Conservation (phyloP, 169 alveolate genomes). For the Cytauxzoon felis region DNA sequence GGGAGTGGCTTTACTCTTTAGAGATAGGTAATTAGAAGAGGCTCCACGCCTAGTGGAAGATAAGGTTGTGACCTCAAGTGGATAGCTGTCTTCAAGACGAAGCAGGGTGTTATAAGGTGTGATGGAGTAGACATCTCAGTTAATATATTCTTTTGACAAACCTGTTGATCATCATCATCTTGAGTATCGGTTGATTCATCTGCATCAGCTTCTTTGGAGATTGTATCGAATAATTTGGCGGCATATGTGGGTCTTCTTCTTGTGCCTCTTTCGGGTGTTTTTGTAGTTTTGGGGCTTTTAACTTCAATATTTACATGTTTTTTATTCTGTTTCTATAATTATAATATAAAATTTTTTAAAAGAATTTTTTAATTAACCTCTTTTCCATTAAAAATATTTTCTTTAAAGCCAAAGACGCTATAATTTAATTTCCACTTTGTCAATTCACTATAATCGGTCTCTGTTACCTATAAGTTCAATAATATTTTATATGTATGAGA, state of each 20-base stretch:
- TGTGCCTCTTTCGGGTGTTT: conserved; percentile 13
- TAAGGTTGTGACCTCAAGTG: too few species aligned
- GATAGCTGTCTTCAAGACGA: too few species aligned
- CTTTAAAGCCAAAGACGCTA: conserved; percentile 42
- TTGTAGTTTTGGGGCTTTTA: not conserved
- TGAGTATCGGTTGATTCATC: conserved; percentile 37
- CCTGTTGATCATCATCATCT: conserved; percentile 30
- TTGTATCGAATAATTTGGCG: conserved; percentile 29
- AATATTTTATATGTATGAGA: not conserved
- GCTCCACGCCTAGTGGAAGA: too few species aligned
- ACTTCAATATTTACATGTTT: too few species aligned
- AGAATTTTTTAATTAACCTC: not conserved
- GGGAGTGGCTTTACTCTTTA: too few species aligned
- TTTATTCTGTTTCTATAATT: not conserved
- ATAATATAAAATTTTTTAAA: not conserved
- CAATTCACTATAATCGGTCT: conserved; percentile 27
- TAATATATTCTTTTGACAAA: too few species aligned
- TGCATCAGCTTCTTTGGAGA: conserved; percentile 11
- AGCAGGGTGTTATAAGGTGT: not conserved
- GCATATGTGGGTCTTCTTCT: conserved; percentile 59
- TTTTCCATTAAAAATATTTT: conserved; percentile 19
- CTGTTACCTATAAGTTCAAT: conserved; percentile 20
- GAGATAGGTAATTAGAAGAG: too few species aligned
- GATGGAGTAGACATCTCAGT: too few species aligned
- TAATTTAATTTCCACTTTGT: conserved; percentile 47